Evolutionary conservation across 1,139 yeast species (phyloP).

Genomic region (Yamadazyma mexicana): DNA sequence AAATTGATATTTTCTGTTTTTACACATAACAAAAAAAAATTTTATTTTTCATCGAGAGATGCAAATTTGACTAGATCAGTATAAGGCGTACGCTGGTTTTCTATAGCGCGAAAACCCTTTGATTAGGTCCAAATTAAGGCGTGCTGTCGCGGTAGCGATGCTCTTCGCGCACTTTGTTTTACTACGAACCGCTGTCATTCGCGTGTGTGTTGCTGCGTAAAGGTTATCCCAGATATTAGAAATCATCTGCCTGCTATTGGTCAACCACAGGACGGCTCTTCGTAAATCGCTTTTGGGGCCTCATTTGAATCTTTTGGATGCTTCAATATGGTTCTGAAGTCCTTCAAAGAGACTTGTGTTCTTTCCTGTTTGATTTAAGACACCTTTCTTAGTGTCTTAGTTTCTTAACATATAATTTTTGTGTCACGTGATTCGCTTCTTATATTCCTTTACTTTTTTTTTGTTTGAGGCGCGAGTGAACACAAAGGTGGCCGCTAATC

Average conservation of each 20-base stretch:
- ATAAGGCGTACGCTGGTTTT: constrained; percentile 2
- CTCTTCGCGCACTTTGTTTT: background rate
- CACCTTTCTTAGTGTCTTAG: too few relatives aligned
- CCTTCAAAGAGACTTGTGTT: too few relatives aligned
- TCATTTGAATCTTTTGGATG: too few relatives aligned
- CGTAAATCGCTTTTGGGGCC: too few relatives aligned
- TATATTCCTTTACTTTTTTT: too few relatives aligned
- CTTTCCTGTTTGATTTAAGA: too few relatives aligned
- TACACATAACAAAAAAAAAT: constrained; percentile 5
- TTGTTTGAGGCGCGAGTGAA: too few relatives aligned
- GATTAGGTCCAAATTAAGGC: background rate
- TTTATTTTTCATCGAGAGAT: constrained; percentile 10
- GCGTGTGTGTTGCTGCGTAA: constrained; percentile 2
- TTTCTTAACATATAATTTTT: too few relatives aligned
- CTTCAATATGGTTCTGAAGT: too few relatives aligned
- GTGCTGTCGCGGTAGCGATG: background rate
- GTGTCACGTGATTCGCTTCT: too few relatives aligned
- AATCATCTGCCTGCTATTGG: constrained; percentile 7
- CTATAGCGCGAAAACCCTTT: too few relatives aligned
- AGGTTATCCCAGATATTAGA: constrained; percentile 4
- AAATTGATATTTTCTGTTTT: constrained; percentile 1
- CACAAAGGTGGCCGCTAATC: too few relatives aligned
- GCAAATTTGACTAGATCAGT: constrained; percentile 3
- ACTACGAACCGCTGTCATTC: background rate
- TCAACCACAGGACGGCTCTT: background rate